These are phyloP conservation scores for Candida nemodendra DNA, from an alignment of 805 yeast genomes.

Conservation along the genomic window DNA sequence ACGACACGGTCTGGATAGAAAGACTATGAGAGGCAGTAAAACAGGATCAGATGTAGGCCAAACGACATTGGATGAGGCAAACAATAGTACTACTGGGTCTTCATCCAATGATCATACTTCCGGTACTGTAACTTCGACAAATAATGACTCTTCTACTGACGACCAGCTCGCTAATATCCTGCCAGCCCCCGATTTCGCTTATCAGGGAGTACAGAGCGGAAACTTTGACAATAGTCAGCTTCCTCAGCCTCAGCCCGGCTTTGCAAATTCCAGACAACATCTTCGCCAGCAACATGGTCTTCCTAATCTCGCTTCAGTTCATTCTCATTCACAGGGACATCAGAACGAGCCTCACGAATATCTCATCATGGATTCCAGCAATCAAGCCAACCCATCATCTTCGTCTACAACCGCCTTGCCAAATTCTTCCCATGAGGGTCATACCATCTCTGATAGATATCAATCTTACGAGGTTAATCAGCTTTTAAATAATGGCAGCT, in stretches of 20 bases:
- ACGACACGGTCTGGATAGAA: slow-evolving; percentile 41
- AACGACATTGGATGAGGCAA: not conserved
- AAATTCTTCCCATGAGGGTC: slow-evolving; percentile 3
- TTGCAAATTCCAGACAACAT: slow-evolving; percentile 12
- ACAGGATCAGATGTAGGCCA: not conserved
- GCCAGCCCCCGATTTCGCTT: slow-evolving; percentile 17
- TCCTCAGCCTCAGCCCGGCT: slow-evolving; percentile 13
- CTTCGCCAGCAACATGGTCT: slow-evolving; percentile 7
- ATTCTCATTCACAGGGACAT: slow-evolving; percentile 1
- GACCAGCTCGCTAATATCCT: slow-evolving; percentile 13
- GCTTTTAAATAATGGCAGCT: slow-evolving; percentile 10
- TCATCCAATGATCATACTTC: not conserved
- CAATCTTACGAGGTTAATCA: slow-evolving; percentile 17
- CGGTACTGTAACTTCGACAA: not conserved
- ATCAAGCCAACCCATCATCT: slow-evolving; percentile 3
- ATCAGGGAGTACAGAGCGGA: slow-evolving; percentile 7
- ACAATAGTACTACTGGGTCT: slow-evolving; percentile 2
- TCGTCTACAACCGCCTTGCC: slow-evolving; percentile 2
- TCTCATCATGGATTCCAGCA: slow-evolving; percentile 13
- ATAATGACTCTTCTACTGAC: not conserved
- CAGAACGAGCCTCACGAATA: slow-evolving; percentile 15
- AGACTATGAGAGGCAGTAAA: slow-evolving; percentile 10
- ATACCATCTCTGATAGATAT: slow-evolving; percentile 13
- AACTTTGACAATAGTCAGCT: slow-evolving; percentile 12
- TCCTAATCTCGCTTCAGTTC: slow-evolving; percentile 3